Evolutionary conservation across 1,284 basidiomycete species (phyloP).

Genomic region (Marasmius fiardii): DNA sequence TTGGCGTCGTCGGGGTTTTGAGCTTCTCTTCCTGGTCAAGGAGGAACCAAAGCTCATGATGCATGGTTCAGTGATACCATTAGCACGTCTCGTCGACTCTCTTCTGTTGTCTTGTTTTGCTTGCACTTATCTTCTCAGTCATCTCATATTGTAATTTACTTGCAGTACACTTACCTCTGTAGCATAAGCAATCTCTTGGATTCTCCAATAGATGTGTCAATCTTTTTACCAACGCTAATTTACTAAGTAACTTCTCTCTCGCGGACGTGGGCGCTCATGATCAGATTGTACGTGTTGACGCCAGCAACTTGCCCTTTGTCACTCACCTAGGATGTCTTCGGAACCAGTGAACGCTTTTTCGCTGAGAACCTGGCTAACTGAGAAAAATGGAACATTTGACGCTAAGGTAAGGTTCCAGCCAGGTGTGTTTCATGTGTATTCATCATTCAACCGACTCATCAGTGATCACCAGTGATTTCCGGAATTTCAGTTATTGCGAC

Average conservation of each 20-base stretch:
- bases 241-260: too few species aligned
- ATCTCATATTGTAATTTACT: too few species aligned
- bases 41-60: slow-evolving; percentile 52
- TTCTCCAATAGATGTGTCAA: too few species aligned
- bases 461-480: slow-evolving; percentile 33
- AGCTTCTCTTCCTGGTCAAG: slow-evolving; percentile 73
- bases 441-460: slow-evolving; percentile 6
- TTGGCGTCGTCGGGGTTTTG: slow-evolving; percentile 70
- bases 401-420: slow-evolving; percentile 36
- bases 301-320: too few species aligned
- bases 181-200: too few species aligned
- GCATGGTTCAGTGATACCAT: background rate
- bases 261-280: too few species aligned
- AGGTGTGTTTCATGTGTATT: slow-evolving; percentile 31
- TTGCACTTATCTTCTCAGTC: too few species aligned
- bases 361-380: slow-evolving; percentile 48
- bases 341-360: slow-evolving; percentile 18
- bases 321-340: background rate
- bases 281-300: too few species aligned
- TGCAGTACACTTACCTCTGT: too few species aligned
- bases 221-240: too few species aligned
- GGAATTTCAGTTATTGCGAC: slow-evolving; percentile 61
- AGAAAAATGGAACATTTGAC: slow-evolving; percentile 49
- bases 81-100: too few species aligned
- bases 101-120: too few species aligned